Base-by-base conservation (phyloP, 176 grass and related monocot species). In the Oryza meridionalis region DNA sequence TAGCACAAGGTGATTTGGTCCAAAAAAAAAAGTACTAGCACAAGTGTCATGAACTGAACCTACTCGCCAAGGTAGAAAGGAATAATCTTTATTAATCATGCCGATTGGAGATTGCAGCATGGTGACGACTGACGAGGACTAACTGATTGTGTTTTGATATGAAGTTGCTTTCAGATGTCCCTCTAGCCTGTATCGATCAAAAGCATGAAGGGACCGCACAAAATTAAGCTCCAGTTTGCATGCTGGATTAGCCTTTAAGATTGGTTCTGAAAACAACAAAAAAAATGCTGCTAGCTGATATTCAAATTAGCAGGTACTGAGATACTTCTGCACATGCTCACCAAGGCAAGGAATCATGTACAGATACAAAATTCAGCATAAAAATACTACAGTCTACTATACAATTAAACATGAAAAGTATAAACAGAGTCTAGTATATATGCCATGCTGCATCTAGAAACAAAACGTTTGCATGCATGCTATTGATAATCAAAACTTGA, bases 11-110 rank as follows among this genome's bases (percentile, higher is more conserved):
- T n/a, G n/a, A n/a, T n/a, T n/a, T n/a, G n/a, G n/a, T n/a, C n/a
- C n/a, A n/a, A n/a, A n/a, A n/a, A n/a, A n/a, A n/a, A n/a, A 58
- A 58, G 53, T 55, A 55, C 6, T 58, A 58, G 16, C 53, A 49
- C 5, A 2, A 7, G 38, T 33, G 12, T 21, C 64, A 43, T 75
- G 82, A 76, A 67, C 11, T 84, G 72, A 76, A 84, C 45, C 19
- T 58, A 58, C 1, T 55, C 16, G 51, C 14, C 51, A 55, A 21
- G 17, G 51, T 55, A 55, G 21, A 55, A 55, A 67, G 24, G 72
- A 84, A 63, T 11, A 67, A 76, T 51, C 82, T 19, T 53, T 62
- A 53, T 3, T 22, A 55, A 83, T 84, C 73, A 61, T 77, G 22
- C 47, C 47, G 35, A 19, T 58, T 17, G 80, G 29, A n/a, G 69